Base-by-base conservation (phyloP, 192 early-diverging fungal genomes). In the Gigaspora rosea region DNA sequence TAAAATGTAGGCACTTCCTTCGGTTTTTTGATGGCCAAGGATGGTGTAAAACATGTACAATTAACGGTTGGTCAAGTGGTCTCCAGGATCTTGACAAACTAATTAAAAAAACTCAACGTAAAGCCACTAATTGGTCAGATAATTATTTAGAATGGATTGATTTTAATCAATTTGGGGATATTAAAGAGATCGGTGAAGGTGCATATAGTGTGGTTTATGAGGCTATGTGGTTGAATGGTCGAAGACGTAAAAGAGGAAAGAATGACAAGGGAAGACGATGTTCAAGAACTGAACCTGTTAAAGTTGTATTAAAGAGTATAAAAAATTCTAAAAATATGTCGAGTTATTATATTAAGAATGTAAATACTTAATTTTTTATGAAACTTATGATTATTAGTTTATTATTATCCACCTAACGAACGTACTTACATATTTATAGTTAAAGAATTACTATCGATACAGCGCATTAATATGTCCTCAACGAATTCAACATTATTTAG, bases 101-200 rank as follows among this genome's bases (percentile, higher is more conserved):
- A 18, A 73, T 73, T 27, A 15, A 20, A 36, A 35, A 18, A 2
- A 73, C 71, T n/a, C 71, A 73, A 59, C 20, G 22, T 8, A 73
- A 73, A 47, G 22, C 71, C 2, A 22, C 2, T 59, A 20, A 16
- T 5, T 73, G 71, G 71, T 9, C 52, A 20, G 71, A 73, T 58
- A 36, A 32, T 46, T 73, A 58, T 16, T 59, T 73, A 8, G 71
- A 73, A 15, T 73, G 71, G 71, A 73, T 73, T 58, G 32, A 48
- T 27, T 73, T 57, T 41, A 33, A 73, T 18, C n/a, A 59, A 32
- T 73, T 73, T 58, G 33, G 36, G 1, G 50, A n/a, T 13, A 20
- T 47, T 18, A 3, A n/a, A 3, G 36, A 73, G 36, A 73, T 46
- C 46, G 71, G 32, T 20, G 35, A 36, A 32, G 71, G 71, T 20